phyloP scores from a whole-genome alignment of 345 rosid genomes.

The Acer saccharum region DNA sequence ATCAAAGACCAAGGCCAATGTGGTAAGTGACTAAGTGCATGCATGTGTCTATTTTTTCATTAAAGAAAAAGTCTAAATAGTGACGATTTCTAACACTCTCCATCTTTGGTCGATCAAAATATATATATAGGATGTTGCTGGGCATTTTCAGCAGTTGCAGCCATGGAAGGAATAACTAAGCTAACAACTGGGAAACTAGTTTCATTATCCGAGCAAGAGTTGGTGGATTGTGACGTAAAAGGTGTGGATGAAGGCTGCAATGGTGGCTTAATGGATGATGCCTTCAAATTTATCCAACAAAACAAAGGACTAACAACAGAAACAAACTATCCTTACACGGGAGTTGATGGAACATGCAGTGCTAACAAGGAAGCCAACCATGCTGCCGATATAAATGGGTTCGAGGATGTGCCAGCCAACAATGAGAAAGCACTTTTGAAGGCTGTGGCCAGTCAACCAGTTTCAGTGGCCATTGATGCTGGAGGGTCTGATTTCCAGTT shows the following conservation, averaged over 20 bases:
- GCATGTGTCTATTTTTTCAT: neutral
- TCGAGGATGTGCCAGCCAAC: slow-evolving; percentile 33
- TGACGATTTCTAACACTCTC: neutral
- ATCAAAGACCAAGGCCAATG: slow-evolving; percentile 63
- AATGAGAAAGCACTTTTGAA: slow-evolving; percentile 31
- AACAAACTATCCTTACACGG: slow-evolving; percentile 33
- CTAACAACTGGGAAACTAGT: slow-evolving; percentile 33
- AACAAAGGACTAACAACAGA: slow-evolving; percentile 31
- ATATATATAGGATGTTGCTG: slow-evolving; percentile 44
- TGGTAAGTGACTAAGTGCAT: slow-evolving; percentile 29
- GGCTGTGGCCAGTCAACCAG: slow-evolving; percentile 36
- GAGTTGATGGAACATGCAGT: slow-evolving; percentile 32
- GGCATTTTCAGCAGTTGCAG: slow-evolving; percentile 58
- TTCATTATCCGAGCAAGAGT: slow-evolving; percentile 43
- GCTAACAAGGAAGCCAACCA: slow-evolving; percentile 14
- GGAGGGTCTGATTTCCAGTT: slow-evolving; percentile 30
- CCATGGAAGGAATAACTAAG: slow-evolving; percentile 43
- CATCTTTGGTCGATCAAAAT: neutral
- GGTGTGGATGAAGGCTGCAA: slow-evolving; percentile 42
- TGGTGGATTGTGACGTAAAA: slow-evolving; percentile 44
- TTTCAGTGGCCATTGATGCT: slow-evolving; percentile 36
- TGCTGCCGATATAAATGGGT: slow-evolving; percentile 32
- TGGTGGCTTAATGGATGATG: slow-evolving; percentile 43
- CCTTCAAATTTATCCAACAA: slow-evolving; percentile 31
- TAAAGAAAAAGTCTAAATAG: neutral